Conservation (phyloP, 164 flowering plant genomes). For the Chimonanthus praecox region DNA sequence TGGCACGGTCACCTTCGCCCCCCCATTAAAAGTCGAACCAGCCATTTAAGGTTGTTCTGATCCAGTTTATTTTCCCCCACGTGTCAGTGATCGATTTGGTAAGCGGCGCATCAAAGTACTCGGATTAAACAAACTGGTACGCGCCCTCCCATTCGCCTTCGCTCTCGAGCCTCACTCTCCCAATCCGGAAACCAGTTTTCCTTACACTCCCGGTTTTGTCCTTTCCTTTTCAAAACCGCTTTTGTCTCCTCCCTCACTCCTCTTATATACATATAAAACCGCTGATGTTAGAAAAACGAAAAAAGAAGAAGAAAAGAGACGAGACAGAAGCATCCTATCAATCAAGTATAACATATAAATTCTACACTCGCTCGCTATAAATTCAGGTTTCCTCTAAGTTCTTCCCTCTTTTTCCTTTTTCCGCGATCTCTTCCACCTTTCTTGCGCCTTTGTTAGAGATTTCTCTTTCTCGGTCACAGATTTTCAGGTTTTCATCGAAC, state of each 20-base stretch:
- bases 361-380: background rate
- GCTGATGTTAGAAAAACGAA: background rate
- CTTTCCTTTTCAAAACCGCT: background rate
- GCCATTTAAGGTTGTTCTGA: no score
- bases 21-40: no score
- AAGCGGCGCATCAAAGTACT: conserved; percentile 16
- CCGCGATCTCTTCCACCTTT: background rate
- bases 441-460: no score
- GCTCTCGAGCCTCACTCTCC: conserved; percentile 17
- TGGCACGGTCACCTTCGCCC: no score
- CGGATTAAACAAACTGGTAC: background rate
- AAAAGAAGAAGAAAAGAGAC: background rate
- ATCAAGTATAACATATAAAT: no score
- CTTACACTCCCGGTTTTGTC: background rate
- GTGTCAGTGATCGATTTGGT: conserved; percentile 40
- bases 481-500: background rate
- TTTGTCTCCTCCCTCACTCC: background rate
- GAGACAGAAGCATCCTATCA: background rate
- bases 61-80: conserved; percentile 15
- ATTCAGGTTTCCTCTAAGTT: background rate
- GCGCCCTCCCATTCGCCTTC: conserved; percentile 16
- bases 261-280: background rate
- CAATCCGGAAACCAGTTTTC: background rate
- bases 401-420: background rate
- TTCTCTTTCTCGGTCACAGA: background rate